These are phyloP conservation scores for Penicillium steckii DNA, from an alignment of 495 filamentous ascomycete genomes.

Conservation along the genomic window DNA sequence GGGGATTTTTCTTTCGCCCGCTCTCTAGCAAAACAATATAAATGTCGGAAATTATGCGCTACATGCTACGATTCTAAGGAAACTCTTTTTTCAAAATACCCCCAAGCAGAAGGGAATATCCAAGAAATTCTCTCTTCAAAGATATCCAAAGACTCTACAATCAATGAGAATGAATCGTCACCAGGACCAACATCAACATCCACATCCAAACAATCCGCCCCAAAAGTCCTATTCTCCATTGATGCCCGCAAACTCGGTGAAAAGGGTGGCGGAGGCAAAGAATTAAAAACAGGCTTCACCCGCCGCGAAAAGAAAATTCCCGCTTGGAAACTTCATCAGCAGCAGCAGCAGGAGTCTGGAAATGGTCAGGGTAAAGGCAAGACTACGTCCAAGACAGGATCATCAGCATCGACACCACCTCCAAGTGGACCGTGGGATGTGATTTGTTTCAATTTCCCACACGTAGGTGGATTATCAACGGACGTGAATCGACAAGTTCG, in stretches of 20 bases:
- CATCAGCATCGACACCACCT: neutral
- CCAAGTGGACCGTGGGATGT: constrained; percentile 60
- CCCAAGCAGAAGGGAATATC: constrained; percentile 64
- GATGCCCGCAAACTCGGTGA: constrained; percentile 71
- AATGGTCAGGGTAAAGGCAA: neutral
- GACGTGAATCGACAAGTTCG: constrained; percentile 95
- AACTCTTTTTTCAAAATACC: constrained; percentile 68
- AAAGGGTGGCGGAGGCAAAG: constrained; percentile 38
- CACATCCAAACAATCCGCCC: neutral
- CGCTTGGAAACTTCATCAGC: constrained; percentile 29
- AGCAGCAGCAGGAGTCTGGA: neutral
- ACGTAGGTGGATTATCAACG: constrained; percentile 85
- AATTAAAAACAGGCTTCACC: constrained; percentile 34
- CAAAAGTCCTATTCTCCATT: constrained; percentile 63
- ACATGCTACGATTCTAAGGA: constrained; percentile 60
- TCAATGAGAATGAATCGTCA: neutral
- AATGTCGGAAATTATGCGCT: constrained; percentile 61
- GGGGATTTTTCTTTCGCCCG: constrained; percentile 86
- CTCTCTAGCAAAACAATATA: constrained; percentile 69
- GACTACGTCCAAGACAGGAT: too few relatives aligned
- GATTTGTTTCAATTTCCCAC: constrained; percentile 94
- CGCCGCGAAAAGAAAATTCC: constrained; percentile 29
- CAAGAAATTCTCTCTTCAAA: constrained; percentile 41
- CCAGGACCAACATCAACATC: constrained; percentile 14
- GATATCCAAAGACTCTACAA: constrained; percentile 2